Evolutionary conservation across 2,329 filamentous ascomycete genomes (phyloP).

Genomic region (Aspergillus melleus): DNA sequence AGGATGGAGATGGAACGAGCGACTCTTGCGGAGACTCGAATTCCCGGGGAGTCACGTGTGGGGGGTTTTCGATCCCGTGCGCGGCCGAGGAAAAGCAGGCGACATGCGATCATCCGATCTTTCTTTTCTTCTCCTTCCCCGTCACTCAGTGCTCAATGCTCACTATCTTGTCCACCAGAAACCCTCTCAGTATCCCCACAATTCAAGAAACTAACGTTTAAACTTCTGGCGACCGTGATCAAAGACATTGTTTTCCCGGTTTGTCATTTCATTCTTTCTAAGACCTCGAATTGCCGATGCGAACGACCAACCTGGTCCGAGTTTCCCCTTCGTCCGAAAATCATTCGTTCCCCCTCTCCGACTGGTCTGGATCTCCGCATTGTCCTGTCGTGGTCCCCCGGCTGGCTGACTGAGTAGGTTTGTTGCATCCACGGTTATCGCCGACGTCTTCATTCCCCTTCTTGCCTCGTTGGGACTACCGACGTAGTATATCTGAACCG

Average conservation of each 20-base stretch:
- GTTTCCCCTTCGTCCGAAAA: conserved; percentile 33
- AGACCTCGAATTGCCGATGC: conserved; percentile 16
- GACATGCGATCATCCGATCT: background rate
- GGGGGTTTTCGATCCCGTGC: conserved; percentile 20
- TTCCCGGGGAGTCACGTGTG: conserved; percentile 27
- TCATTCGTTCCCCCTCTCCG: conserved; percentile 20
- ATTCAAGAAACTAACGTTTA: background rate
- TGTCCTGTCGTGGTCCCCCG: background rate
- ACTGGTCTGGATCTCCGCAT: conserved; percentile 4
- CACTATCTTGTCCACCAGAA: background rate
- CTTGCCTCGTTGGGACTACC: background rate
- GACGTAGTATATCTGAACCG: background rate
- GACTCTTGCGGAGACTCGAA: conserved; percentile 25
- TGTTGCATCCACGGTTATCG: background rate
- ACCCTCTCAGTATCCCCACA: background rate
- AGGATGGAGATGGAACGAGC: conserved; percentile 9
- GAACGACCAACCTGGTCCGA: conserved; percentile 23
- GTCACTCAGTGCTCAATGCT: too few relatives aligned
- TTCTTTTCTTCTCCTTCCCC: too few relatives aligned
- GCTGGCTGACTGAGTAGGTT: background rate
- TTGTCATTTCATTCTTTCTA: background rate
- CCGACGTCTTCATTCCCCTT: background rate
- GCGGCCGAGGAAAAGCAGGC: conserved; percentile 13
- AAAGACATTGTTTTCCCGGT: background rate
- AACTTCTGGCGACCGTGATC: background rate